Percentiles rank a stretch among this genome's conserved stretches.
phyloP scores from a whole-genome alignment of 2,329 filamentous ascomycete genomes.

The Aspergillus sergii region DNA sequence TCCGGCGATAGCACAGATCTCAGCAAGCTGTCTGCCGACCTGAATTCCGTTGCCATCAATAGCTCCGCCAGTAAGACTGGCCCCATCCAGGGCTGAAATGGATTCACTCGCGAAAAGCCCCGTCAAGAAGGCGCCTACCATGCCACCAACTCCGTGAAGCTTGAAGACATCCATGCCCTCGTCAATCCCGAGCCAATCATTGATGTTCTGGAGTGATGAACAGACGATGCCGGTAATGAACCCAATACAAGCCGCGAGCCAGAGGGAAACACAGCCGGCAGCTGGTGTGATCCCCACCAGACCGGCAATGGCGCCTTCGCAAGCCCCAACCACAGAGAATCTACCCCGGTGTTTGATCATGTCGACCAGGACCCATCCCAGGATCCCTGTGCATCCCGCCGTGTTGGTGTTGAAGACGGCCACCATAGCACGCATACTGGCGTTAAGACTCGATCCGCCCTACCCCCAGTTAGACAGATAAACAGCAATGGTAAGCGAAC shows the following conservation, averaged over 20 bases:
- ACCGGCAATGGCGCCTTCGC: slow-evolving; percentile 60
- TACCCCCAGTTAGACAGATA: slow-evolving; percentile 13
- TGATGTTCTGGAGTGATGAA: slow-evolving; percentile 53
- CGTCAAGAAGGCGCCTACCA: slow-evolving; percentile 60
- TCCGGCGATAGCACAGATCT: slow-evolving; percentile 56
- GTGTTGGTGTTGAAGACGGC: slow-evolving; percentile 62
- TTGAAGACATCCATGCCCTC: slow-evolving; percentile 64
- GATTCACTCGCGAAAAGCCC: slow-evolving; percentile 56
- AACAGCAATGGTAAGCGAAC: neutral
- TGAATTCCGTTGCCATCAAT: slow-evolving; percentile 60
- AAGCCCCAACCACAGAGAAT: slow-evolving; percentile 60
- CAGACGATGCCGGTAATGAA: slow-evolving; percentile 58
- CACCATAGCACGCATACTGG: slow-evolving; percentile 56
- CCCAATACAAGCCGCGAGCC: slow-evolving; percentile 59
- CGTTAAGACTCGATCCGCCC: slow-evolving; percentile 58
- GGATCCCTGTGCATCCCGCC: slow-evolving; percentile 56
- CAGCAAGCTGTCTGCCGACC: slow-evolving; percentile 58
- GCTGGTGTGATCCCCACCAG: slow-evolving; percentile 64
- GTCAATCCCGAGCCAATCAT: slow-evolving; percentile 58
- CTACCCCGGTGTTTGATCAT: slow-evolving; percentile 55
- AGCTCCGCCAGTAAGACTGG: slow-evolving; percentile 48
- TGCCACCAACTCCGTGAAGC: slow-evolving; percentile 60
- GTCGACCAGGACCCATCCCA: slow-evolving; percentile 59
- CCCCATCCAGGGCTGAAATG: slow-evolving; percentile 52
- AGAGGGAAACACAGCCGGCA: slow-evolving; percentile 55